Evolutionary conservation across 805 yeast species (phyloP).

Genomic region (Cyberlindnera lachancei): DNA sequence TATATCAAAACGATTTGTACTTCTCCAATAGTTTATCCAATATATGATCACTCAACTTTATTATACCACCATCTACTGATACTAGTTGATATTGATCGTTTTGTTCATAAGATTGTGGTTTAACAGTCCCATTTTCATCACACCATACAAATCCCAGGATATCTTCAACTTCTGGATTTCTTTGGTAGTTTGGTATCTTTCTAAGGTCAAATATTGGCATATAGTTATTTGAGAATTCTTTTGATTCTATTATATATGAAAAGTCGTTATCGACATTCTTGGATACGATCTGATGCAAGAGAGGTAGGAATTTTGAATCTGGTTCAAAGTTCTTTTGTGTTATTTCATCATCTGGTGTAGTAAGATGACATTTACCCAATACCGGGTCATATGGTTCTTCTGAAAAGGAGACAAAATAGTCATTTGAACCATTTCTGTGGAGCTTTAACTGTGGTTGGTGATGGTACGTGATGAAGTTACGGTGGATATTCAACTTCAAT

Average conservation of each 20-base stretch:
- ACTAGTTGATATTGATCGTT: slow-evolving; percentile 54
- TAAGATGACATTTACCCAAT: too few species aligned
- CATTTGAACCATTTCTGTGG: too few species aligned
- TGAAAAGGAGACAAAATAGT: slow-evolving; percentile 16
- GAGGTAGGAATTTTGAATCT: slow-evolving; percentile 6
- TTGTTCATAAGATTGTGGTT: slow-evolving; percentile 45
- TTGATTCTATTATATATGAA: slow-evolving; percentile 48
- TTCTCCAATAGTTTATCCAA: slow-evolving; percentile 14
- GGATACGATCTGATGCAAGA: slow-evolving; percentile 9
- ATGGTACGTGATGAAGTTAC: too few species aligned
- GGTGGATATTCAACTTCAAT: too few species aligned
- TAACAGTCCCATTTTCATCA: slow-evolving; percentile 44
- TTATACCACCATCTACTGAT: slow-evolving; percentile 36
- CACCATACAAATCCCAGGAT: slow-evolving; percentile 65
- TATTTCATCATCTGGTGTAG: slow-evolving; percentile 2
- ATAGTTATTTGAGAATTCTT: slow-evolving; percentile 40
- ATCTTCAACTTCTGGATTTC: slow-evolving; percentile 66
- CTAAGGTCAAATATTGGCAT: slow-evolving; percentile 72
- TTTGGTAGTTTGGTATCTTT: slow-evolving; percentile 50
- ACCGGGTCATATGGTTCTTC: too few species aligned
- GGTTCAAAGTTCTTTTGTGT: slow-evolving; percentile 4
- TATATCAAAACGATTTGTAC: too few species aligned
- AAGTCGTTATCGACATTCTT: slow-evolving; percentile 35
- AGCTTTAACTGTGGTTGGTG: too few species aligned
- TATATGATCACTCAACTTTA: slow-evolving; percentile 46